These are phyloP conservation scores for Alternaria postmessia DNA, from an alignment of 2,329 filamentous ascomycete genomes.

Conservation along the genomic window DNA sequence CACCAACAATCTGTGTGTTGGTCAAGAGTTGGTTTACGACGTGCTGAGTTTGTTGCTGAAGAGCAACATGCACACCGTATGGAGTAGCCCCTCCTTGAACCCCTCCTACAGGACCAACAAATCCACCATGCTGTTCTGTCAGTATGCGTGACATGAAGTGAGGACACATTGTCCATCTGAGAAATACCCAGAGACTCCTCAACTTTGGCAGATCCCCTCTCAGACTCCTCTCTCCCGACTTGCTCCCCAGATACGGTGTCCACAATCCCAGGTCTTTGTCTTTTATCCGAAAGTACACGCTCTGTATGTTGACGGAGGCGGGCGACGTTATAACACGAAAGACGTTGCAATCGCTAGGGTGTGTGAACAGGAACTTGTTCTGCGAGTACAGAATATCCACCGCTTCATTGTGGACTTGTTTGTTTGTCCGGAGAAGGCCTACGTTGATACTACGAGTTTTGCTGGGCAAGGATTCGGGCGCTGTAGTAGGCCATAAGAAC, in stretches of 20 bases:
- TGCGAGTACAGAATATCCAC: constrained; percentile 45
- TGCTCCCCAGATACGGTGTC: constrained; percentile 48
- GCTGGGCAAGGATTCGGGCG: constrained; percentile 13
- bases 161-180: constrained; percentile 35
- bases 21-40: constrained; percentile 25
- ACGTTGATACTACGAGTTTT: constrained; percentile 32
- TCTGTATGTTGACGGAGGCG: constrained; percentile 37
- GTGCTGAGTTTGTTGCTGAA: constrained; percentile 38
- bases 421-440: constrained; percentile 39
- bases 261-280: constrained; percentile 50
- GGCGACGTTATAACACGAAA: constrained; percentile 47
- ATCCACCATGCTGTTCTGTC: constrained; percentile 2
- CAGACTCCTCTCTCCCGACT: constrained; percentile 39
- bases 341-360: constrained; percentile 52
- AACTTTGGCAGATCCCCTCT: constrained; percentile 46
- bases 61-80: not conserved
- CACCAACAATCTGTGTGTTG: constrained; percentile 14
- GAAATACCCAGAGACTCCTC: constrained; percentile 48
- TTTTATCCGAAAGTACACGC: constrained; percentile 47
- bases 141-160: constrained; percentile 19
- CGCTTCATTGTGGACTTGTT: constrained; percentile 45
- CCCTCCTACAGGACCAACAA: constrained; percentile 7
- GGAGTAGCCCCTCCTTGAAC: constrained; percentile 9
- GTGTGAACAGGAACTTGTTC: constrained; percentile 51
- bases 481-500: constrained; percentile 45